Evolutionary conservation across 495 filamentous ascomycete genomes (phyloP).

Genomic region (Amorphotheca resinae): DNA sequence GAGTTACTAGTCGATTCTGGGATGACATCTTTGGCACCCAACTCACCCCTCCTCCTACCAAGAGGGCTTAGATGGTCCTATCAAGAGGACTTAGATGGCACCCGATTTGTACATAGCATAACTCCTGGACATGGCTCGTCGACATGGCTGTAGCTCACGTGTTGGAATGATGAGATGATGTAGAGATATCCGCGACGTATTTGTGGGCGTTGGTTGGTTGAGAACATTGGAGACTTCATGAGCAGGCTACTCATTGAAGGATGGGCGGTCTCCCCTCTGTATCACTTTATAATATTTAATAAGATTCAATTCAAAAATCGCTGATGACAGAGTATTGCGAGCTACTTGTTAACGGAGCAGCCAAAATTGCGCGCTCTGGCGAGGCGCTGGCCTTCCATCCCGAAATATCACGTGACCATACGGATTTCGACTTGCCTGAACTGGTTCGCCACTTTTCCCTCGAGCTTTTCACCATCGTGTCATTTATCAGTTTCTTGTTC

Average conservation of each 20-base stretch:
- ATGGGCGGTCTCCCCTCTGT: not conserved
- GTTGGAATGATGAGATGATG: slow-evolving; percentile 5
- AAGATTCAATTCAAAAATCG: not conserved
- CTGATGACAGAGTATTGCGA: too few species aligned
- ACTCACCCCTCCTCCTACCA: slow-evolving; percentile 34
- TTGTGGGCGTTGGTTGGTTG: slow-evolving; percentile 1
- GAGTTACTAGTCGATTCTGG: slow-evolving; percentile 97
- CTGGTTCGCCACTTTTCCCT: not conserved
- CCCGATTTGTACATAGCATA: not conserved
- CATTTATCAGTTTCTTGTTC: not conserved
- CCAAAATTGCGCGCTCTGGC: too few species aligned
- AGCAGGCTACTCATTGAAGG: not conserved
- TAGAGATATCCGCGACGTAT: not conserved
- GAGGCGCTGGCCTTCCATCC: too few species aligned
- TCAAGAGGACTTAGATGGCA: slow-evolving; percentile 3
- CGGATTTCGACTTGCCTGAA: too few species aligned
- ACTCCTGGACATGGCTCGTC: not conserved
- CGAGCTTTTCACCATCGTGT: not conserved
- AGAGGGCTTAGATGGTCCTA: slow-evolving; percentile 4
- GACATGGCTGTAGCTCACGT: not conserved
- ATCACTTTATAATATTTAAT: slow-evolving; percentile 1
- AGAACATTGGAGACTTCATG: not conserved
- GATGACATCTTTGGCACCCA: slow-evolving; percentile 85
- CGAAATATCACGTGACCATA: too few species aligned
- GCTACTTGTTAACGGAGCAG: too few species aligned